Evolutionary conservation across 148 eudicot species (phyloP).

Genomic region (Rhododendron griersonianum): DNA sequence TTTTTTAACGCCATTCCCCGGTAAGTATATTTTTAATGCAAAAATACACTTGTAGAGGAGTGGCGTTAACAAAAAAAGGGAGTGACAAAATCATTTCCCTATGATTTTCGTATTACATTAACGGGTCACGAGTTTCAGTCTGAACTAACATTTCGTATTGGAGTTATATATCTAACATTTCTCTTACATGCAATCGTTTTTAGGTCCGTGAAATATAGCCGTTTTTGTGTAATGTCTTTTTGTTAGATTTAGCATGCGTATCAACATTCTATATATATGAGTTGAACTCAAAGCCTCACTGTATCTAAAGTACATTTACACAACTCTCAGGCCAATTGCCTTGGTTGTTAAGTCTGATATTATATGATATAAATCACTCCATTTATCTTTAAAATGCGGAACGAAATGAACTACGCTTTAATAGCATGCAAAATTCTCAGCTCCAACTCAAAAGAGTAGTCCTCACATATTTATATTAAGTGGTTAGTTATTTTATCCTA

Average conservation of each 20-base stretch:
- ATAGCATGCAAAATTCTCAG: neutral
- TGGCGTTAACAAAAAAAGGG: too few relatives aligned
- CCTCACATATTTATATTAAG: neutral
- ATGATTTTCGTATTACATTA: neutral
- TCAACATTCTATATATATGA: neutral
- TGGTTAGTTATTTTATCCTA: neutral
- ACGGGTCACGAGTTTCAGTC: too few relatives aligned
- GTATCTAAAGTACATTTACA: neutral
- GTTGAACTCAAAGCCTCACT: neutral
- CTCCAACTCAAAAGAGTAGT: neutral
- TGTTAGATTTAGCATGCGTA: neutral
- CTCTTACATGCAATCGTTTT: neutral
- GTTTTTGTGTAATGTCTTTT: neutral
- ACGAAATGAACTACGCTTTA: neutral
- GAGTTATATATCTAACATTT: too few relatives aligned
- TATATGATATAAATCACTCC: too few relatives aligned
- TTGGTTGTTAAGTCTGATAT: neutral
- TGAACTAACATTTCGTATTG: too few relatives aligned
- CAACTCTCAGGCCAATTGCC: neutral
- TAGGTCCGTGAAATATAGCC: neutral
- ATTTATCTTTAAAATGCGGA: too few relatives aligned
- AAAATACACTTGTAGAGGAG: too few relatives aligned
- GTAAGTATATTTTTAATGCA: too few relatives aligned
- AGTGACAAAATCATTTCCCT: too few relatives aligned
- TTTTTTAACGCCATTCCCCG: too few relatives aligned